Conservation (phyloP, 1,139 yeast genomes). For the Hyphopichia pseudoburtonii region DNA sequence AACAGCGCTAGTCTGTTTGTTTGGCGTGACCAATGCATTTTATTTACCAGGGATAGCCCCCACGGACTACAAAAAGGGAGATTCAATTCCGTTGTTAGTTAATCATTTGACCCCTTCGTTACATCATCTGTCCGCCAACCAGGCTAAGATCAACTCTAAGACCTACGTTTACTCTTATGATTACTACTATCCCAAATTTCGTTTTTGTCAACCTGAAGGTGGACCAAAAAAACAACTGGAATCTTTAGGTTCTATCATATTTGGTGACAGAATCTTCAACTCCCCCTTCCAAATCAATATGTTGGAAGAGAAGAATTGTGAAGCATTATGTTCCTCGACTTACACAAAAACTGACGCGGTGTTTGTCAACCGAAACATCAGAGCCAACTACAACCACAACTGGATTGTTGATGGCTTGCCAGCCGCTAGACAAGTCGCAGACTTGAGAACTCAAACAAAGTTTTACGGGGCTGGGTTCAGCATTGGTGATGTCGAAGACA, state of each 20-base stretch:
- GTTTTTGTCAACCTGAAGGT: slow-evolving; percentile 75
- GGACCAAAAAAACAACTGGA: slow-evolving; percentile 79
- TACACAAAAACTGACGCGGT: slow-evolving; percentile 67
- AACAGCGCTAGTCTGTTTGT: slow-evolving; percentile 17
- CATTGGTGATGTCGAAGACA: slow-evolving; percentile 63
- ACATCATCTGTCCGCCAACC: slow-evolving; percentile 37
- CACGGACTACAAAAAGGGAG: slow-evolving; percentile 74
- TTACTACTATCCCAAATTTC: slow-evolving; percentile 80
- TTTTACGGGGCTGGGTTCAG: slow-evolving; percentile 83
- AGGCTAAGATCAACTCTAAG: slow-evolving; percentile 31
- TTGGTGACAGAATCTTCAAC: slow-evolving; percentile 93
- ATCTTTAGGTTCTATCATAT: slow-evolving; percentile 86
- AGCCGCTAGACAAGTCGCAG: slow-evolving; percentile 66
- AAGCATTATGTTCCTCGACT: slow-evolving; percentile 54
- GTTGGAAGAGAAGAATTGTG: slow-evolving; percentile 72
- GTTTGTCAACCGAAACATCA: slow-evolving; percentile 74
- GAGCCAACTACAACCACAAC: slow-evolving; percentile 82
- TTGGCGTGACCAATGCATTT: slow-evolving; percentile 51
- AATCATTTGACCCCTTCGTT: slow-evolving; percentile 86
- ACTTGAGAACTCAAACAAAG: slow-evolving; percentile 53
- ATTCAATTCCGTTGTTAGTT: slow-evolving; percentile 73
- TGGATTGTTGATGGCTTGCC: slow-evolving; percentile 97
- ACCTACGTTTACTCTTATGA: slow-evolving; percentile 75
- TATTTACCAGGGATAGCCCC: slow-evolving; percentile 97
- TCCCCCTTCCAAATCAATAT: slow-evolving; percentile 83